phyloP scores from a whole-genome alignment of 192 early-diverging fungal species.

The Gigaspora rosea region DNA sequence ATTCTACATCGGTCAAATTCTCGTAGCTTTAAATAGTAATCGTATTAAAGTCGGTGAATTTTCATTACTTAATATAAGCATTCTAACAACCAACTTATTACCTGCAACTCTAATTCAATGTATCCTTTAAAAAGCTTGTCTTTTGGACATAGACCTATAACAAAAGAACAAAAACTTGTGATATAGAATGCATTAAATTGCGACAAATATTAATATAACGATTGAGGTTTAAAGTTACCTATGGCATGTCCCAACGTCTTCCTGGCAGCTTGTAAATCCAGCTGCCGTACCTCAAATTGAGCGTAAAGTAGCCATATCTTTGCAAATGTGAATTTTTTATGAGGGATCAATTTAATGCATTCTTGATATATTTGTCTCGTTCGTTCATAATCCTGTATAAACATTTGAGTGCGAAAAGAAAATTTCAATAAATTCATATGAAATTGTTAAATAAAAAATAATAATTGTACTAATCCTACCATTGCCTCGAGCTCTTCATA shows the following conservation, averaged over 20 bases:
- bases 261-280: constrained; percentile 73
- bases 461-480: constrained; percentile 35
- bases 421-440: not conserved
- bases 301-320: constrained; percentile 97
- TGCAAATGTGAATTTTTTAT: constrained; percentile 93
- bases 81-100: constrained; percentile 26
- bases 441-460: not conserved
- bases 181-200: not conserved
- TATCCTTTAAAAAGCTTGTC: constrained; percentile 94
- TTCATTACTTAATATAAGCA: not conserved
- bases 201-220: not conserved
- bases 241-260: constrained; percentile 82
- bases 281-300: constrained; percentile 83
- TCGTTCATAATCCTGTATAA: constrained; percentile 68
- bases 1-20: constrained; percentile 92
- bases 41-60: not conserved
- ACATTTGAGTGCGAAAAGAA: not conserved
- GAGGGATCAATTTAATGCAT: constrained; percentile 86
- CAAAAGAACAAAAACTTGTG: not conserved
- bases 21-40: constrained; percentile 56
- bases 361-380: constrained; percentile 82
- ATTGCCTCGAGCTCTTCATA: constrained; percentile 89
- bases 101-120: constrained; percentile 90
- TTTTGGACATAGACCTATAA: constrained; percentile 73
- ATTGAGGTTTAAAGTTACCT: constrained; percentile 44